Percentiles rank a stretch among this genome's conserved stretches.
Conservation (phyloP, 108 stramenopile genomes). For the Cyclotella kingstonii region DNA sequence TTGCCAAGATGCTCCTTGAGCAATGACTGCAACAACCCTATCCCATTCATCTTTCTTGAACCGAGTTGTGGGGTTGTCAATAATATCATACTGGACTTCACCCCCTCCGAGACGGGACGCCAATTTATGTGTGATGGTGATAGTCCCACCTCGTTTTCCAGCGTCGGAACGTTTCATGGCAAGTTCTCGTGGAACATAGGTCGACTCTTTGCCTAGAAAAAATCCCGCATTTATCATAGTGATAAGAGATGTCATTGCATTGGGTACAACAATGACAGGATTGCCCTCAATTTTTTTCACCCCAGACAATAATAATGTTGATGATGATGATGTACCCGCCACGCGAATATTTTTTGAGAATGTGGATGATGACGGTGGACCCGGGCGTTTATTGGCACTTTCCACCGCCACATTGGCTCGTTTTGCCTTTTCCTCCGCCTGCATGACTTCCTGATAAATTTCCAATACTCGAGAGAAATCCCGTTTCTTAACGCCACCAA, state of each 20-base stretch:
- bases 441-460: constrained; percentile 65
- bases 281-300: constrained; percentile 33
- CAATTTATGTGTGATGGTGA: constrained; percentile 53
- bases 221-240: constrained; percentile 88
- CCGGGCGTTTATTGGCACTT: constrained; percentile 17
- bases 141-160: constrained; percentile 44
- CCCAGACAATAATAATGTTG: constrained; percentile 2
- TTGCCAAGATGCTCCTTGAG: constrained; percentile 93
- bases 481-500: constrained; percentile 40
- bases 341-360: background rate
- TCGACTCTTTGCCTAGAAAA: constrained; percentile 80
- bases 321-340: constrained; percentile 1
- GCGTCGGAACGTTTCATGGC: constrained; percentile 51
- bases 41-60: constrained; percentile 86
- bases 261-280: constrained; percentile 94
- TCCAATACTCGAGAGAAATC: constrained; percentile 73
- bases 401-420: constrained; percentile 10
- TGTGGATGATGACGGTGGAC: constrained; percentile 19
- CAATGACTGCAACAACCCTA: constrained; percentile 91
- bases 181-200: constrained; percentile 68
- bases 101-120: constrained; percentile 58
- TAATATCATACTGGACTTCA: constrained; percentile 79
- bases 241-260: constrained; percentile 86
- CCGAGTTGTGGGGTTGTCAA: constrained; percentile 82
- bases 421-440: constrained; percentile 46